Evolutionary conservation across 768 basidiomycete genomes (phyloP).

Genomic region (Amyloporia xantha): DNA sequence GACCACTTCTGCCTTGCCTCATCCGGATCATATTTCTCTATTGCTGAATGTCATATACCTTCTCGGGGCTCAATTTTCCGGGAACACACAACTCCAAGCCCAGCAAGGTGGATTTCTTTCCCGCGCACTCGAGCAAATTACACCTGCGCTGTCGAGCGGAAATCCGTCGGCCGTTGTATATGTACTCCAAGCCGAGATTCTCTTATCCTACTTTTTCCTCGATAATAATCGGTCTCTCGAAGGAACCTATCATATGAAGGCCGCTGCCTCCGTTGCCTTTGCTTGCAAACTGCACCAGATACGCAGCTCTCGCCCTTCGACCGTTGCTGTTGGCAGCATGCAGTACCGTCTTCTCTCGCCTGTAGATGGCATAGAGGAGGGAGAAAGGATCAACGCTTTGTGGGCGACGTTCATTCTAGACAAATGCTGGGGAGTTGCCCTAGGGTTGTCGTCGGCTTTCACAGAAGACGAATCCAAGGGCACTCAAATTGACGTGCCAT

Average conservation of each 20-base stretch:
- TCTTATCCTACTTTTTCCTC: slow-evolving; percentile 63
- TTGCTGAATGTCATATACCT: slow-evolving; percentile 39
- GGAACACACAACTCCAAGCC: slow-evolving; percentile 17
- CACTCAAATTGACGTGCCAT: slow-evolving; percentile 32
- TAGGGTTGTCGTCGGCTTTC: slow-evolving; percentile 47
- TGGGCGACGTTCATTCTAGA: slow-evolving; percentile 58
- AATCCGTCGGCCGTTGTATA: slow-evolving; percentile 31
- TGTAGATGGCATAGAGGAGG: slow-evolving; percentile 39
- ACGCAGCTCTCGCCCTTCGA: slow-evolving; percentile 17
- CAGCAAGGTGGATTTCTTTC: slow-evolving; percentile 38
- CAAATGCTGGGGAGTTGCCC: slow-evolving; percentile 46
- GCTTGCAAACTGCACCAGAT: slow-evolving; percentile 22
- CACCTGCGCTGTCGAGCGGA: slow-evolving; percentile 27
- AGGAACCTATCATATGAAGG: slow-evolving; percentile 45
- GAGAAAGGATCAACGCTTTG: slow-evolving; percentile 60
- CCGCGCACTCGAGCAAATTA: slow-evolving; percentile 42
- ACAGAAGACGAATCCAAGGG: slow-evolving; percentile 44
- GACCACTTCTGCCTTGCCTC: slow-evolving; percentile 5
- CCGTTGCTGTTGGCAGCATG: background rate
- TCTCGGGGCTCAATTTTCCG: slow-evolving; percentile 24
- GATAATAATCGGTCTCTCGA: slow-evolving; percentile 52
- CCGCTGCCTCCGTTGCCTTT: slow-evolving; percentile 32
- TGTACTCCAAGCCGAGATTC: slow-evolving; percentile 35
- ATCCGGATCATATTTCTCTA: slow-evolving; percentile 28
- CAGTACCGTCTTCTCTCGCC: background rate